Evolutionary conservation across 208 protist species (phyloP), one percentile per base, ranked within the genome.

Genomic region (Acanthamoeba royreba): DNA sequence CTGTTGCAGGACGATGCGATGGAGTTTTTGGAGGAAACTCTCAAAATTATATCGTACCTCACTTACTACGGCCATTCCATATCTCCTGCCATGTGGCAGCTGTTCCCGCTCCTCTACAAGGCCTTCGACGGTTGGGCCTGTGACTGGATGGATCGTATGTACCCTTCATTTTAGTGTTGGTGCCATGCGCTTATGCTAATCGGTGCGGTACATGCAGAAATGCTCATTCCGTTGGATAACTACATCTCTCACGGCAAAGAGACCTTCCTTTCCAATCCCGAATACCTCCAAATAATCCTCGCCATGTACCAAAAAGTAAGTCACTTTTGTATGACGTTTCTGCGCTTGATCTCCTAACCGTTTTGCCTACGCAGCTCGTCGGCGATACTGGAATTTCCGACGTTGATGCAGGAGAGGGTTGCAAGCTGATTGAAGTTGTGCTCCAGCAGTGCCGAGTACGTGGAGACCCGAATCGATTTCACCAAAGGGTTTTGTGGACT

Each of bases 131-230:
- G 45, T 15, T 87, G 77, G 77, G 77, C 77, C 77, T 58, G 31
- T 31, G 77, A 87, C 77, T 87, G 77, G 77, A 87, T 87, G 77
- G 77, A 87, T 38, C 42, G 77, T 87, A 87, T 28, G 77, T 35
- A 17, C 19, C 43, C 31, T 31, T 40, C 22, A 28, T 38, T 13
- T 38, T 40, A 9, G 9, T 55, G 13, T 55, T 55, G 49, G 49
- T n/a, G 52, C n/a, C 52, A n/a, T 4, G 52, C n/a, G 19, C 52
- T 17, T 61, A n/a, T 28, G 52, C 52, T 61, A 17, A 61, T n/a
- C 19, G 22, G 1, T 7, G 52, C 8, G 52, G 1, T 47, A n/a
- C 25, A 17, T 58, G 42, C 77, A 87, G 77, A 87, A 31, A 61
- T 87, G 17, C n/a, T 87, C 43, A 55, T 87, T 22, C 77, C 77